Conservation (phyloP, 495 filamentous ascomycete genomes). For the Aspergillus bertholletiae region DNA sequence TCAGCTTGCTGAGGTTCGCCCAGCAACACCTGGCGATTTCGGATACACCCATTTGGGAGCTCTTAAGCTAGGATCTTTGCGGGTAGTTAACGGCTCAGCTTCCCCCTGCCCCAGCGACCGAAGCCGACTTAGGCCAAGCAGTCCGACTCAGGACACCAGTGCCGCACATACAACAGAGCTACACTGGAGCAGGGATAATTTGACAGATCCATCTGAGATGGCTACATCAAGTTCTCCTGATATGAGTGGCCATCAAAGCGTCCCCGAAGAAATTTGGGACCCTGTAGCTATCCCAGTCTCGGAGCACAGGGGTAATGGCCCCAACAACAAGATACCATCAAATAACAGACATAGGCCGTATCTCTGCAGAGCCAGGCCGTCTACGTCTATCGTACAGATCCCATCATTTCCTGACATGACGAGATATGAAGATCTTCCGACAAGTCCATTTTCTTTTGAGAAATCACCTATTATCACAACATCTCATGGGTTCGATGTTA, state of each 20-base stretch:
- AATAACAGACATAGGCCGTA: not conserved
- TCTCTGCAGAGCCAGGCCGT: not conserved
- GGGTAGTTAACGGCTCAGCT: slow-evolving; percentile 45
- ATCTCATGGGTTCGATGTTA: slow-evolving; percentile 1
- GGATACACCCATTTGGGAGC: slow-evolving; percentile 49
- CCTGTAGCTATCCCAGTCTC: not conserved
- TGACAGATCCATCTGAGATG: not conserved
- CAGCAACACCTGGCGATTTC: slow-evolving; percentile 39
- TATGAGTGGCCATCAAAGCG: not conserved
- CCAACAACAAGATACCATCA: not conserved
- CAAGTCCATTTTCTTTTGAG: slow-evolving; percentile 39
- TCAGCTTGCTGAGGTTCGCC: slow-evolving; percentile 15
- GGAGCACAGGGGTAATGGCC: not conserved
- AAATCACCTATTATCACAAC: slow-evolving; percentile 26
- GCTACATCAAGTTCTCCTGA: not conserved
- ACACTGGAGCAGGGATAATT: not conserved
- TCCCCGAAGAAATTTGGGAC: not conserved
- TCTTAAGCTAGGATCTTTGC: slow-evolving; percentile 45
- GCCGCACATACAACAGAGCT: slow-evolving; percentile 5
- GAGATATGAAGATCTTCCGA: slow-evolving; percentile 26
- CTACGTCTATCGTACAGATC: slow-evolving; percentile 18
- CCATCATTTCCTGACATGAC: slow-evolving; percentile 11
- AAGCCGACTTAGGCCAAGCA: slow-evolving; percentile 15
- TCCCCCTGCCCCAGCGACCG: slow-evolving; percentile 43
- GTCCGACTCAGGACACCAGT: slow-evolving; percentile 11